phyloP scores from a whole-genome alignment of 1,139 yeast genomes.

The Scheffersomyces stambukii region DNA sequence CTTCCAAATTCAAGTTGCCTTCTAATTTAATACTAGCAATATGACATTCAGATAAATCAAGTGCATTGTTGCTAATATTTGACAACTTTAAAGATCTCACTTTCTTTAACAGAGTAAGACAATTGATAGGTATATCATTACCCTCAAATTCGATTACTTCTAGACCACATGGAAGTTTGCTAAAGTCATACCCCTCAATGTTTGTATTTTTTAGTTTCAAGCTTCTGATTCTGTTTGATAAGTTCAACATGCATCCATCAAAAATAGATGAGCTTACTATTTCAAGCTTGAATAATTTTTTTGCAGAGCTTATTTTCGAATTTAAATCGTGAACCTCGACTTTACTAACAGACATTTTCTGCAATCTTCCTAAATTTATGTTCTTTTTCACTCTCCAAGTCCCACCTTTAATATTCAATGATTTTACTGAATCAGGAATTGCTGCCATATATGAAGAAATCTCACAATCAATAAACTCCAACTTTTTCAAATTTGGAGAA shows the following conservation, averaged over 20 bases:
- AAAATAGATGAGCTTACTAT: too few relatives aligned
- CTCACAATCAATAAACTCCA: conserved; percentile 10
- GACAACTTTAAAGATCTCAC: conserved; percentile 7
- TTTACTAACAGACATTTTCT: conserved; percentile 6
- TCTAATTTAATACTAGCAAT: conserved; percentile 6
- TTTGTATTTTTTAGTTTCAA: conserved; percentile 6
- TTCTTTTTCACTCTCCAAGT: conserved; percentile 10
- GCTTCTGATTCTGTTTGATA: conserved; percentile 6
- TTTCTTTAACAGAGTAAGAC: conserved; percentile 1
- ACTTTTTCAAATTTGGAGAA: conserved; percentile 6
- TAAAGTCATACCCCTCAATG: conserved; percentile 1
- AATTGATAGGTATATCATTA: conserved; percentile 4
- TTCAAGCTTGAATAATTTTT: conserved; percentile 8
- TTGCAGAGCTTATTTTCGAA: conserved; percentile 8
- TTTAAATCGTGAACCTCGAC: conserved; percentile 11
- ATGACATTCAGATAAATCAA: conserved; percentile 3
- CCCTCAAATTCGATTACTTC: conserved; percentile 11
- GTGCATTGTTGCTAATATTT: conserved; percentile 4
- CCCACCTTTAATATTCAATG: conserved; percentile 8
- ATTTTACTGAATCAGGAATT: conserved; percentile 10
- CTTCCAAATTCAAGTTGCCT: conserved; percentile 4
- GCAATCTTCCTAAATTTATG: conserved; percentile 8
- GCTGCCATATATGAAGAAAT: conserved; percentile 9
- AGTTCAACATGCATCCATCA: conserved; percentile 2
- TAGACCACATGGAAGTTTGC: conserved; percentile 11